Evolutionary conservation across 139 green algal genomes (phyloP), one percentile per base, ranked within the genome.

Genomic region (Gonium pectorale): DNA sequence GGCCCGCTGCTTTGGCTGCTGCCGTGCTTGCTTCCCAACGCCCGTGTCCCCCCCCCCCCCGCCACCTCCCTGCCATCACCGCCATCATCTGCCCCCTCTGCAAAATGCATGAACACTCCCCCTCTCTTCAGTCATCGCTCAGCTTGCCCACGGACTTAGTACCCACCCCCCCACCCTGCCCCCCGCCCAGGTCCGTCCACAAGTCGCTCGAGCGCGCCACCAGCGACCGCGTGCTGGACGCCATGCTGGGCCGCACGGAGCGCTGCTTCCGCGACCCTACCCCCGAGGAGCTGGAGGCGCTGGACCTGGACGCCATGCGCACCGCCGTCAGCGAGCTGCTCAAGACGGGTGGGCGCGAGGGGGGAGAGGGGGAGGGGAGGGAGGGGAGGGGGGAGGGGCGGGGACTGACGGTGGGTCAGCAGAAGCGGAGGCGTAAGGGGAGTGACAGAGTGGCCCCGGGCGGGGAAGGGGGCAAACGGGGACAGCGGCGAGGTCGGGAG

Each of bases 181-280:
- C 4, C 79, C 31, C 49, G 7, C 64, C 91, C 88, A 90, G 91
- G 60, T 91, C 89, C 56, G 91, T 97, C 26, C 64, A 80, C 83
- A 98, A 98, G 93, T 92, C 83, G 60, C 91, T 99, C 74, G 97
- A 99, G 88, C 89, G 94, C 13, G 91, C 94, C 60, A 98, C 95
- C 6, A 87, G 88, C 33, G 94, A 96, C 77, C 93, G 92, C 69
- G 91, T 98, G 73, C 92, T 98, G 89, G 66, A 85, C n/a, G 86
- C 92, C 46, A 98, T 99, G 94, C 75, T 99, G 56, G 94, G 94
- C 2, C 69, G 90, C 27, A 94, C 97, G 87, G 74, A 92, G 60
- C 81, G 94, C 75, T 90, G 95, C 43, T 96, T 98, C 89, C 87
- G 95, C 35, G 96, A 99, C 70, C 91, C 95, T 8, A 90, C 72